A percentile compares a stretch with the other conserved stretches of the same genome.
These are phyloP conservation scores for Teratosphaeria nubilosa DNA, from an alignment of 2,329 filamentous ascomycete species.

Conservation along the genomic window DNA sequence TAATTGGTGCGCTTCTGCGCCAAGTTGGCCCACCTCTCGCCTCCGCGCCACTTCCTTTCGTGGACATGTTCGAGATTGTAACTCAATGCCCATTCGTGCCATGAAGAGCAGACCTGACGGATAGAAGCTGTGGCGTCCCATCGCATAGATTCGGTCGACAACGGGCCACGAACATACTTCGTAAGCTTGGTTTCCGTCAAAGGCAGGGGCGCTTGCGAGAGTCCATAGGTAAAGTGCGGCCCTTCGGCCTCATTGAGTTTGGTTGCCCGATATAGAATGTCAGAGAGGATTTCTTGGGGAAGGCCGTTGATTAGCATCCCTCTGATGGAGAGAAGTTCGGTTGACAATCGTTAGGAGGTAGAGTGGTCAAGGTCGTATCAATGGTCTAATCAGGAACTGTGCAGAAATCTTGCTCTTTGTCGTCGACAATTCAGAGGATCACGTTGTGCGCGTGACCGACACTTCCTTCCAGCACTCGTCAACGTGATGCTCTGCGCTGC, in stretches of 20 bases:
- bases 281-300: constrained; percentile 42
- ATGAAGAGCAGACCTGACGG: constrained; percentile 39
- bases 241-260: constrained; percentile 38
- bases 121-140: constrained; percentile 42
- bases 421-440: neutral
- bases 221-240: constrained; percentile 43
- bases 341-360: neutral
- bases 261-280: constrained; percentile 41
- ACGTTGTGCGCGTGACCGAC: neutral
- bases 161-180: constrained; percentile 42
- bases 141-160: constrained; percentile 40
- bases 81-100: constrained; percentile 45
- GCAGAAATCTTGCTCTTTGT: neutral
- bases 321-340: neutral
- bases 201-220: constrained; percentile 40
- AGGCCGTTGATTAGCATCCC: constrained; percentile 37
- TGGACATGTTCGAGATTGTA: constrained; percentile 43
- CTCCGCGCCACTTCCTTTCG: constrained; percentile 43
- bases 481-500: neutral
- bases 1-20: constrained; percentile 33
- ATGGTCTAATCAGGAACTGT: neutral
- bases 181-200: constrained; percentile 34
- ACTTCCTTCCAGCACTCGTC: neutral
- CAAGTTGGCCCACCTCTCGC: constrained; percentile 42
- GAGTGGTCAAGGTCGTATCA: neutral